Base-by-base conservation (phyloP, 352 stramenopile species). In the Pythium brachiatum region DNA sequence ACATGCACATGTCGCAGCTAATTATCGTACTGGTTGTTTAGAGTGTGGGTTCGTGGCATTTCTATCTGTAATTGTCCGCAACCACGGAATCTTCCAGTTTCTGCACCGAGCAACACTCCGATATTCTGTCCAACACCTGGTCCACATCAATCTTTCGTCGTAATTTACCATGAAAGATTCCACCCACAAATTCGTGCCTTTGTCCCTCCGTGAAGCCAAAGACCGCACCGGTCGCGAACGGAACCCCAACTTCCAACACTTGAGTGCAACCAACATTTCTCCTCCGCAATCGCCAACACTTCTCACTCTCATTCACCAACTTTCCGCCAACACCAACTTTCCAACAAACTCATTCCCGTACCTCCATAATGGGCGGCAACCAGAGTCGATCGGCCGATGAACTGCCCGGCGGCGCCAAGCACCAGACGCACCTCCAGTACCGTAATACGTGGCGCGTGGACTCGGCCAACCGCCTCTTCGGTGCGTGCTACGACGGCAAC, bases 401-500 rank as follows among this genome's bases (percentile, higher is more conserved):
- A 36, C 39, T 62, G 12, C 60, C 59, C 12, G 53, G 41, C 48
- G 53, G 56, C 57, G 57, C 36, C 26, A 69, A 62, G 46, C 74
- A 81, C 57, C 78, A 86, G 61, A 88, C 78, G 29, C 67, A 69
- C 26, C 66, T 94, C 23, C 63, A 90, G 18, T 95, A 91, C 55
- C 67, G 76, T 43, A 69, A 84, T 23, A 77, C 83, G 11, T 72
- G 67, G 56, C 74, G 77, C 44, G 79, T 95, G 11, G 81, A 90
- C 62, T 69, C 72, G 20, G 83, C 88, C 29, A 91, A 91, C 56
- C 75, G 85, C 7, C 47, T 83, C 26, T 96, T 96, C 60, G 78
- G 81, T 9, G 76, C 79, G n/a, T 88, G 86, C 67, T 89, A 87
- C 65, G 74, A 90, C 41, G 83, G 83, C 57, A 90, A 90, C 69